A percentile compares a stretch with the other conserved stretches of the same genome.
These are phyloP conservation scores for Eutypa lata DNA, from an alignment of 2,329 filamentous ascomycete genomes.

Conservation along the genomic window DNA sequence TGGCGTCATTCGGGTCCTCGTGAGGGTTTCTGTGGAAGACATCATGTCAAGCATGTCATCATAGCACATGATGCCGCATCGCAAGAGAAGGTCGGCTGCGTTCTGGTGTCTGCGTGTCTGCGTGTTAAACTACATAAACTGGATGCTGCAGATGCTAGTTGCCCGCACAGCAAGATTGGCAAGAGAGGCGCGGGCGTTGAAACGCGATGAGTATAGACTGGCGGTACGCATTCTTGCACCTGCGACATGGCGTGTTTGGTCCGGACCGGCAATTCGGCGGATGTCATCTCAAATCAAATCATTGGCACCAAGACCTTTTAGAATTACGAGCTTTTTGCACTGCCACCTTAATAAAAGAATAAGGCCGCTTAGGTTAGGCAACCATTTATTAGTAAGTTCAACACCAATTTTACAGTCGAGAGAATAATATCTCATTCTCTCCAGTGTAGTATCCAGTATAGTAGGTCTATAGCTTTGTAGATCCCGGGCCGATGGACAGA, in stretches of 20 bases:
- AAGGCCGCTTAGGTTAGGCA: no score
- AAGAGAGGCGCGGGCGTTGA: no score
- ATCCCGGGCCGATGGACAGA: no score
- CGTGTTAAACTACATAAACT: no score
- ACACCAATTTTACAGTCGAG: no score
- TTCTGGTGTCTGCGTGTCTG: no score
- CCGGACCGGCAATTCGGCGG: background rate
- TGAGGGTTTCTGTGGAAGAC: background rate
- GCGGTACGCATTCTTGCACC: background rate
- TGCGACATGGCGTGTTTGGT: slow-evolving; percentile 18
- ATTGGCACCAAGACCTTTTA: no score
- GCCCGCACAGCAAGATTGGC: background rate
- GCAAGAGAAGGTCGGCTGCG: background rate
- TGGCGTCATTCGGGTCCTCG: background rate
- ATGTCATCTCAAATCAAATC: background rate
- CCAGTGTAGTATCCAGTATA: no score
- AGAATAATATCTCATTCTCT: no score
- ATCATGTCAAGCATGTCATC: background rate
- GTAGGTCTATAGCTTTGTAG: no score
- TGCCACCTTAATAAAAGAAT: background rate
- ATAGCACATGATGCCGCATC: background rate
- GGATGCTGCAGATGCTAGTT: no score
- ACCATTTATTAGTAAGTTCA: no score
- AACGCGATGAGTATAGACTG: background rate
- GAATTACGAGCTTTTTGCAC: background rate